These are phyloP conservation scores for Calophaca sinica DNA, from an alignment of 306 rosid genomes.

Conservation along the genomic window DNA sequence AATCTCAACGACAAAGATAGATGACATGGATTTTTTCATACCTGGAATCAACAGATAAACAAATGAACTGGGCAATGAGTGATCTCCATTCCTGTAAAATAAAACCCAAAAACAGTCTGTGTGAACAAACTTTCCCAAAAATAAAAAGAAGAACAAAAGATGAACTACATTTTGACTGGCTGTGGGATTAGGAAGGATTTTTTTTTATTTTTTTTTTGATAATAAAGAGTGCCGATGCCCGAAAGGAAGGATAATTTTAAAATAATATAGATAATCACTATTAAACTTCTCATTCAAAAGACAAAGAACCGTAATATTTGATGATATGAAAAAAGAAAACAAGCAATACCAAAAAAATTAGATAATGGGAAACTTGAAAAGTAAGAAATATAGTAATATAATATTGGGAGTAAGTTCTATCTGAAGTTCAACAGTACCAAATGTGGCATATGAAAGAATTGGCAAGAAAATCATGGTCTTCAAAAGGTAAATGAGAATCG, in stretches of 20 bases:
- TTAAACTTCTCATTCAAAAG: background rate
- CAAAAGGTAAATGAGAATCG: slow-evolving; percentile 5
- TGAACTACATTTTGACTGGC: slow-evolving; percentile 1
- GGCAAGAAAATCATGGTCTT: slow-evolving; percentile 2
- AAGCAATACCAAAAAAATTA: background rate
- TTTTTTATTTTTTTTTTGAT: too few species aligned
- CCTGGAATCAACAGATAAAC: slow-evolving; percentile 87
- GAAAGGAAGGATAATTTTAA: background rate
- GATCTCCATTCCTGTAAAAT: slow-evolving; percentile 68
- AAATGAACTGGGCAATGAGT: slow-evolving; percentile 72
- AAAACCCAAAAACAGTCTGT: slow-evolving; percentile 25
- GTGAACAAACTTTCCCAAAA: background rate
- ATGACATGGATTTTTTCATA: slow-evolving; percentile 46
- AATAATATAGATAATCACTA: background rate
- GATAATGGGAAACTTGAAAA: background rate
- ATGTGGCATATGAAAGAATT: slow-evolving; percentile 25
- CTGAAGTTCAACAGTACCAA: background rate
- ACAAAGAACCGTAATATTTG: background rate
- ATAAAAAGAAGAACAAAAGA: background rate
- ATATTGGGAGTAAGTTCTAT: slow-evolving; percentile 22
- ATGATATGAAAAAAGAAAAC: slow-evolving; percentile 3
- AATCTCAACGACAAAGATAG: slow-evolving; percentile 13
- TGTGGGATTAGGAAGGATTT: background rate
- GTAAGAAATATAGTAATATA: background rate
- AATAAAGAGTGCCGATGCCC: too few species aligned